Evolutionary conservation across 768 basidiomycete genomes (phyloP).

Genomic region (Kwoniella mangroviensis): DNA sequence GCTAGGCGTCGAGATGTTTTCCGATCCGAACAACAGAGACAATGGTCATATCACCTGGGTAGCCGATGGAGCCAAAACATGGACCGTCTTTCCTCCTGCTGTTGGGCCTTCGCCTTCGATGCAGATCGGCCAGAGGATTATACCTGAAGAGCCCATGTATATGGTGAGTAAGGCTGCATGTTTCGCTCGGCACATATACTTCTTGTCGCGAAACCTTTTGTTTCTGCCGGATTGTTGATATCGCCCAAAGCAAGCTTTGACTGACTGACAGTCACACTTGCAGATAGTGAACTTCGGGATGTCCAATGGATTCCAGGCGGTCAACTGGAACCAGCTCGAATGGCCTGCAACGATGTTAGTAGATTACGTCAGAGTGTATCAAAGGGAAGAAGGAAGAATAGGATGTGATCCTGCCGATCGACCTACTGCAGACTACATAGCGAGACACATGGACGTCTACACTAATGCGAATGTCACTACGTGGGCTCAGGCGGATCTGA

Average conservation of each 20-base stretch:
- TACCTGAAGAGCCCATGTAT: slow-evolving; percentile 89
- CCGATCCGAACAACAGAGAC: slow-evolving; percentile 68
- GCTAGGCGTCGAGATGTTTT: slow-evolving; percentile 76
- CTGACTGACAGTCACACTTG: too few species aligned
- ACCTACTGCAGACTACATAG: slow-evolving; percentile 77
- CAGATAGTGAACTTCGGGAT: slow-evolving; percentile 68
- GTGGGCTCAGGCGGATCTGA: slow-evolving; percentile 76
- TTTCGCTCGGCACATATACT: not conserved
- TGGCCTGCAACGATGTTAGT: slow-evolving; percentile 83
- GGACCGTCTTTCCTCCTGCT: slow-evolving; percentile 71
- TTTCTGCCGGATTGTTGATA: too few species aligned
- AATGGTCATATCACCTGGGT: slow-evolving; percentile 88
- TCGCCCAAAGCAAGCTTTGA: too few species aligned
- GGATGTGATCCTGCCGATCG: slow-evolving; percentile 77
- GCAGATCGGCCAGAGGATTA: slow-evolving; percentile 69
- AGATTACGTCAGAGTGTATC: slow-evolving; percentile 75
- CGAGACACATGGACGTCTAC: slow-evolving; percentile 67
- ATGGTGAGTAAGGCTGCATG: slow-evolving; percentile 45
- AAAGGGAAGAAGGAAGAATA: slow-evolving; percentile 69
- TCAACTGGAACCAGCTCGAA: slow-evolving; percentile 63
- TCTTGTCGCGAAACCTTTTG: too few species aligned
- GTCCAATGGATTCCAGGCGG: slow-evolving; percentile 56
- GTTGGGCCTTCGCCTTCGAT: slow-evolving; percentile 70
- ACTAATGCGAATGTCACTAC: slow-evolving; percentile 81
- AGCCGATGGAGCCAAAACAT: slow-evolving; percentile 68